Evolutionary conservation across 441 rosid species (phyloP).

Genomic region (Arabidopsis lyrata): DNA sequence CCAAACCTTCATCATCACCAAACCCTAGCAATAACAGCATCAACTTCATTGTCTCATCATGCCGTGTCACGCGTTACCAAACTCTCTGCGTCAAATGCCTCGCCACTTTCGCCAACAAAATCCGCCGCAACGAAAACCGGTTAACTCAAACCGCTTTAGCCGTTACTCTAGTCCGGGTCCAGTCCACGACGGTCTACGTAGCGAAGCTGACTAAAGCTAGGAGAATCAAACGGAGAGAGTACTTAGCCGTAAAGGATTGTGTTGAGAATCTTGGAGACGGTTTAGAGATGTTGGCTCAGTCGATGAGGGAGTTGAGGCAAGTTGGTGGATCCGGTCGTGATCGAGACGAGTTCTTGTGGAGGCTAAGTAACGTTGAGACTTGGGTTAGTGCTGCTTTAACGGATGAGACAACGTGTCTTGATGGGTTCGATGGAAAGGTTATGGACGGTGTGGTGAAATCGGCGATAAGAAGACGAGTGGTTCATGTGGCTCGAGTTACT

Average conservation of each 20-base stretch:
- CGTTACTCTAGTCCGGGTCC: constrained; percentile 65
- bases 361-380: constrained; percentile 84
- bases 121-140: constrained; percentile 56
- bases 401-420: constrained; percentile 76
- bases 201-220: constrained; percentile 51
- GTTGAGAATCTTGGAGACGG: constrained; percentile 72
- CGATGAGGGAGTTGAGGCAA: constrained; percentile 59
- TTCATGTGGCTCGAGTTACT: constrained; percentile 73
- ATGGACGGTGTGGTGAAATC: constrained; percentile 66
- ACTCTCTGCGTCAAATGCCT: constrained; percentile 65
- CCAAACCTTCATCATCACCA: constrained; percentile 46
- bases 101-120: constrained; percentile 57
- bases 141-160: constrained; percentile 70
- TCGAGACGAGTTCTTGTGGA: constrained; percentile 65
- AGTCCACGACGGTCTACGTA: constrained; percentile 60
- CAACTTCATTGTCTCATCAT: constrained; percentile 67
- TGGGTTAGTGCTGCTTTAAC: constrained; percentile 94
- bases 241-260: constrained; percentile 74
- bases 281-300: constrained; percentile 60
- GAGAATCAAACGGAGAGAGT: constrained; percentile 63
- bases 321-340: constrained; percentile 48
- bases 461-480: constrained; percentile 59
- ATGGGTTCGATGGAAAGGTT: constrained; percentile 60
- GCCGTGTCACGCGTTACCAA: constrained; percentile 72
- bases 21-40: constrained; percentile 36